These are phyloP conservation scores for Aspergillus nidulans DNA, from an alignment of 495 filamentous ascomycete species.

Conservation along the genomic window DNA sequence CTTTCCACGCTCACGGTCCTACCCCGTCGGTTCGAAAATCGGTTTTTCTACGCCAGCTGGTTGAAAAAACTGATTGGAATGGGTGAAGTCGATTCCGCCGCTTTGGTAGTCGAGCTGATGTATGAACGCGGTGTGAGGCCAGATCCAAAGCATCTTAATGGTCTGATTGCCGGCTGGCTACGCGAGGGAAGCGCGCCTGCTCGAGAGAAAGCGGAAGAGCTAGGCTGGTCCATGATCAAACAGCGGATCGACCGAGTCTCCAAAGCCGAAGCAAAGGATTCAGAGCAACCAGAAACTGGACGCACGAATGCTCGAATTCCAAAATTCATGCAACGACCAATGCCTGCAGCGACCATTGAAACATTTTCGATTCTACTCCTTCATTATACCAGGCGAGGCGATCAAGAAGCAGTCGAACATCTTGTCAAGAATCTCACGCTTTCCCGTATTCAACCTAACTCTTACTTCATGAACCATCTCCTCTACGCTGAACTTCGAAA, in stretches of 20 bases:
- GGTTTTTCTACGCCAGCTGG: conserved; percentile 79
- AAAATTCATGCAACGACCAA: conserved; percentile 35
- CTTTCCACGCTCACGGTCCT: conserved; percentile 48
- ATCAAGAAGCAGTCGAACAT: conserved; percentile 50
- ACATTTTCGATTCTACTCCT: conserved; percentile 72
- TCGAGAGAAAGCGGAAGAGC: conserved; percentile 58
- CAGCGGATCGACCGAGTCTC: conserved; percentile 56
- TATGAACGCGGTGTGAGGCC: conserved; percentile 59
- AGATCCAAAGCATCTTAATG: conserved; percentile 68
- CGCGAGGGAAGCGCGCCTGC: conserved; percentile 51
- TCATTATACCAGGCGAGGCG: conserved; percentile 60
- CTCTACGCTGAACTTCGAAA: conserved; percentile 56
- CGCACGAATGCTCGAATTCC: conserved; percentile 25
- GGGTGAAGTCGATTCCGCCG: conserved; percentile 64
- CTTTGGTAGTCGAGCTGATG: conserved; percentile 63
- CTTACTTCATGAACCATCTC: conserved; percentile 72
- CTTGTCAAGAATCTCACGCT: conserved; percentile 53
- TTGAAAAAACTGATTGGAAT: conserved; percentile 73
- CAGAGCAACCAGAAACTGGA: conserved; percentile 5
- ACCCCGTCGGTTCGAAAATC: conserved; percentile 62
- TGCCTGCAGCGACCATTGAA: conserved; percentile 63
- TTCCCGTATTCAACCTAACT: conserved; percentile 59
- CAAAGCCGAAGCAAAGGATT: conserved; percentile 26
- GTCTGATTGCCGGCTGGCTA: conserved; percentile 69
- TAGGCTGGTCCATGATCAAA: conserved; percentile 75